Conservation (phyloP, 495 filamentous ascomycete genomes). For the Penicillium paradoxum region DNA sequence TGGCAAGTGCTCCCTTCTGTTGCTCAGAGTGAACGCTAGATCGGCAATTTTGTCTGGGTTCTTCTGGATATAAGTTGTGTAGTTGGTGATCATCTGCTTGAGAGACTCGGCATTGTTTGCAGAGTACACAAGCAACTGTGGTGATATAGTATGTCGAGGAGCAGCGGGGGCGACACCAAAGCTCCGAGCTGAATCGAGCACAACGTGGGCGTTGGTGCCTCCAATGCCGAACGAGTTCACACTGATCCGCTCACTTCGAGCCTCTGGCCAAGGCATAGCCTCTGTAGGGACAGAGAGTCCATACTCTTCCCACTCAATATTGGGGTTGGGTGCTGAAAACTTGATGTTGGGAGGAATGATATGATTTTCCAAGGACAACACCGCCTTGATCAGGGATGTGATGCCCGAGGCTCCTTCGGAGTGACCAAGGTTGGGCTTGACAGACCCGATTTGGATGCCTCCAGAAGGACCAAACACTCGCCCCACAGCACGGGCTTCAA, state of each 20-base stretch:
- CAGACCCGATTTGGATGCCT: conserved; percentile 24
- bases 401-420: conserved; percentile 49
- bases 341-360: conserved; percentile 48
- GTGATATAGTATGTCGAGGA: background rate
- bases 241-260: conserved; percentile 22
- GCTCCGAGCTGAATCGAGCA: conserved; percentile 12
- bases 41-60: conserved; percentile 7
- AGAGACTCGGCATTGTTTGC: conserved; percentile 1
- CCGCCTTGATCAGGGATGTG: conserved; percentile 53
- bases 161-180: background rate
- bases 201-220: conserved; percentile 31
- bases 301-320: conserved; percentile 10
- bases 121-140: conserved; percentile 1
- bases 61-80: background rate
- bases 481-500: conserved; percentile 43
- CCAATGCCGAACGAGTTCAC: conserved; percentile 32
- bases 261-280: conserved; percentile 22
- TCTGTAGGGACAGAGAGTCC: conserved; percentile 20
- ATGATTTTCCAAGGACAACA: conserved; percentile 47
- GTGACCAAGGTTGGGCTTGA: conserved; percentile 53
- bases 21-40: conserved; percentile 9
- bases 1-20: conserved; percentile 1
- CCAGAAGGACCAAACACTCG: conserved; percentile 32
- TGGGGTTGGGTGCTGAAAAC: conserved; percentile 20
- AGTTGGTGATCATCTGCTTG: background rate